phyloP scores from a whole-genome alignment of 2,329 filamentous ascomycete species.

The Trichoderma aggressivum region DNA sequence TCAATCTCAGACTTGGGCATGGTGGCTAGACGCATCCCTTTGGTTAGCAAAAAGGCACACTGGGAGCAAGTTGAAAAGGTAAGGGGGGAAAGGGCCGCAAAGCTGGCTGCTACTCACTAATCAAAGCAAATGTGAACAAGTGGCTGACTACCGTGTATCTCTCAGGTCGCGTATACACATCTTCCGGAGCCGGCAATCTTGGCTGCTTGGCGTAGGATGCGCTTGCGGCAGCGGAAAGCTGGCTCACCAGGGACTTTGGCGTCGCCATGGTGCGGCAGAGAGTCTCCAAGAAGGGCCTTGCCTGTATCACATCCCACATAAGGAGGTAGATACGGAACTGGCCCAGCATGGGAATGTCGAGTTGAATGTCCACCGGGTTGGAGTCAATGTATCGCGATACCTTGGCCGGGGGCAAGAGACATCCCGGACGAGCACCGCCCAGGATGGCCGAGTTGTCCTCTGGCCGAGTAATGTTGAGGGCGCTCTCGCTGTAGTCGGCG shows the following conservation, averaged over 20 bases:
- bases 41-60: neutral
- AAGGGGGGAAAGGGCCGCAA: neutral
- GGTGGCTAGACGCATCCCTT: conserved; percentile 40
- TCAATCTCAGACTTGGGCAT: conserved; percentile 63
- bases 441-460: conserved; percentile 37
- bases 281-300: conserved; percentile 55
- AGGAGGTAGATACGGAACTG: conserved; percentile 76
- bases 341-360: conserved; percentile 73
- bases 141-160: conserved; percentile 67
- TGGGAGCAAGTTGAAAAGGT: neutral
- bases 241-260: conserved; percentile 53
- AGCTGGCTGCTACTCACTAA: conserved; percentile 49
- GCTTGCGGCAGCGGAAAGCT: conserved; percentile 56
- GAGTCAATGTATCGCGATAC: conserved; percentile 73
- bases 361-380: conserved; percentile 73
- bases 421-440: conserved; percentile 52
- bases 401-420: conserved; percentile 62
- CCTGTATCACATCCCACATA: conserved; percentile 57
- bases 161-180: conserved; percentile 64
- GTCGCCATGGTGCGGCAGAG: conserved; percentile 56
- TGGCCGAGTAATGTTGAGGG: conserved; percentile 43
- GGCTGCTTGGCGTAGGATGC: conserved; percentile 60
- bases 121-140: conserved; percentile 65
- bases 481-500: conserved; percentile 55
- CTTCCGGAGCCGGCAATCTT: conserved; percentile 54